Percentiles rank a stretch among this genome's conserved stretches.
Evolutionary conservation across 73 alveolate species (phyloP).

Genomic region (Breviolum minutum): DNA sequence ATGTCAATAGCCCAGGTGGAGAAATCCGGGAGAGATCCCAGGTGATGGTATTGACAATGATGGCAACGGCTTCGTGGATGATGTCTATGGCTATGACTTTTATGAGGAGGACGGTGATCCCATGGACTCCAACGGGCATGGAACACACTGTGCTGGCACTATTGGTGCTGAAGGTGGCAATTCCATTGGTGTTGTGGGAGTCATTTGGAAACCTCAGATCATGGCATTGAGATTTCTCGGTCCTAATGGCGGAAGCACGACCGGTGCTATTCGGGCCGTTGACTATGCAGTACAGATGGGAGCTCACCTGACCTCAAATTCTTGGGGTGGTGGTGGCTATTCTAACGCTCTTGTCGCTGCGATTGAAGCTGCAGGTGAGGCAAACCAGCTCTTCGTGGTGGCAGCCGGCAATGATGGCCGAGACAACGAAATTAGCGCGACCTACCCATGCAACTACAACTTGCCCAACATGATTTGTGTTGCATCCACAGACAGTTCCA

Average conservation of each 20-base stretch:
- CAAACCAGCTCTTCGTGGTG: constrained; percentile 58
- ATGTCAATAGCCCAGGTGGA: constrained; percentile 23
- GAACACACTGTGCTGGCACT: constrained; percentile 95
- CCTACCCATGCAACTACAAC: constrained; percentile 67
- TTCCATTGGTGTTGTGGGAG: constrained; percentile 59
- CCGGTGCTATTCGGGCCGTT: constrained; percentile 52
- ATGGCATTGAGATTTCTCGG: constrained; percentile 79
- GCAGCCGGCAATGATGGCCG: constrained; percentile 95
- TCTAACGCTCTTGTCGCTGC: constrained; percentile 47
- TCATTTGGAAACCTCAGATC: constrained; percentile 90
- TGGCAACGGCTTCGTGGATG: constrained; percentile 92
- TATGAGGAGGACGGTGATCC: constrained; percentile 39
- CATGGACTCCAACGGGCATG: constrained; percentile 85
- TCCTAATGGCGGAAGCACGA: constrained; percentile 17
- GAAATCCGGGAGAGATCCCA: constrained; percentile 79
- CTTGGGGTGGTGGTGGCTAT: constrained; percentile 90
- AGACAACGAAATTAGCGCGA: constrained; percentile 50
- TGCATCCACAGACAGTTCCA: constrained; percentile 45
- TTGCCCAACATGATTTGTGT: constrained; percentile 78
- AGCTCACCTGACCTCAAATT: constrained; percentile 68
- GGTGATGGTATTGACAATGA: constrained; percentile 95
- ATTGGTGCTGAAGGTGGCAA: constrained; percentile 90
- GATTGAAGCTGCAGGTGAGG: constrained; percentile 27
- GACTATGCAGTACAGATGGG: constrained; percentile 93
- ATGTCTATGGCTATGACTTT: constrained; percentile 92